Evolutionary conservation across 2,329 filamentous ascomycete species (phyloP).

Genomic region (Sclerotinia spermophila): DNA sequence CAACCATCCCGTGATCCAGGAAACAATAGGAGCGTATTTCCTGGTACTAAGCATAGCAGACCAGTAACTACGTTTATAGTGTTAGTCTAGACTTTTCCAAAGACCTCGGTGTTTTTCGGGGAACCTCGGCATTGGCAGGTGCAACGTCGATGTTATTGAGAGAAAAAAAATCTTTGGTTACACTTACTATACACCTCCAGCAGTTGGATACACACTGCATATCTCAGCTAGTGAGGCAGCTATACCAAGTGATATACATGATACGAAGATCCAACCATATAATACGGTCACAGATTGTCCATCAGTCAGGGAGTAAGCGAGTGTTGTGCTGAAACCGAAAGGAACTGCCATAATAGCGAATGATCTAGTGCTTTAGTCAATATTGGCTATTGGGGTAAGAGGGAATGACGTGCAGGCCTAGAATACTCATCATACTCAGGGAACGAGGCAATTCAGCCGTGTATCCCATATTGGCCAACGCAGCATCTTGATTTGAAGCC

Average conservation of each 20-base stretch:
- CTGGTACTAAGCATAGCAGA: conserved; percentile 64
- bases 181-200: conserved; percentile 58
- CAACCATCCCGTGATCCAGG: conserved; percentile 68
- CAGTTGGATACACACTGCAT: conserved; percentile 64
- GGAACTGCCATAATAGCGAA: conserved; percentile 69
- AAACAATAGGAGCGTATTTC: conserved; percentile 63
- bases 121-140: not conserved
- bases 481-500: conserved; percentile 15
- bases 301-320: conserved; percentile 65
- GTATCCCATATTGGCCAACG: conserved; percentile 52
- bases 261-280: conserved; percentile 67
- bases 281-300: conserved; percentile 66
- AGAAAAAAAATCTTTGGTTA: not conserved
- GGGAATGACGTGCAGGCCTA: conserved; percentile 45
- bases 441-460: conserved; percentile 62
- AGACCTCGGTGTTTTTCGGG: not conserved
- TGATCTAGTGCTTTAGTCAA: conserved; percentile 41
- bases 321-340: conserved; percentile 55
- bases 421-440: conserved; percentile 65
- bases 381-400: conserved; percentile 17
- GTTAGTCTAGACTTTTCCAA: conserved; percentile 2
- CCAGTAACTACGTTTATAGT: conserved; percentile 47
- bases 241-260: conserved; percentile 59
- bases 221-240: conserved; percentile 67
- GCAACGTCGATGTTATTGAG: not conserved